Evolutionary conservation across 352 stramenopile genomes (phyloP).

Genomic region (Globisporangium canariense): DNA sequence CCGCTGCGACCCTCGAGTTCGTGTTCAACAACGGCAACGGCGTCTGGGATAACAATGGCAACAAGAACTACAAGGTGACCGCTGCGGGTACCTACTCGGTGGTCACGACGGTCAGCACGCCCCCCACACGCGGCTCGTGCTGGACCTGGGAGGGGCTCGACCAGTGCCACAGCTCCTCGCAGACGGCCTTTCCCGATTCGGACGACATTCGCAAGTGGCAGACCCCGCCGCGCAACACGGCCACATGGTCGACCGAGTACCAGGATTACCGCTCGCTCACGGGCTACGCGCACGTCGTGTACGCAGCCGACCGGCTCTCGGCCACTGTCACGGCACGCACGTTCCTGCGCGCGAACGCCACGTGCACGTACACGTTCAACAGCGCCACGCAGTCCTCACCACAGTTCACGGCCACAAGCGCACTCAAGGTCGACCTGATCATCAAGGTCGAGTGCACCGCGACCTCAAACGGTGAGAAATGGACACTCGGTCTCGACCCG

Average conservation of each 20-base stretch:
- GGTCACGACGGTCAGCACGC: conserved; percentile 25
- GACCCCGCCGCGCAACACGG: conserved; percentile 35
- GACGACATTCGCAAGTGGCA: conserved; percentile 43
- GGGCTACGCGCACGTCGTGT: conserved; percentile 47
- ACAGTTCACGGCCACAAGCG: conserved; percentile 21
- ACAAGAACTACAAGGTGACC: conserved; percentile 37
- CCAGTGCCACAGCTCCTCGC: conserved; percentile 18
- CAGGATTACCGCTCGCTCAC: conserved; percentile 43
- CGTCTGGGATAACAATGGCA: conserved; percentile 42
- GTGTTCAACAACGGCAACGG: conserved; percentile 40
- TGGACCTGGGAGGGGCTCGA: conserved; percentile 31
- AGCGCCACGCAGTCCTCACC: conserved; percentile 18
- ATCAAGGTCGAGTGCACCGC: conserved; percentile 32
- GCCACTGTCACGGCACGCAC: conserved; percentile 42
- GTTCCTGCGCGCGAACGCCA: conserved; percentile 22
- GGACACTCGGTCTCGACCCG: conserved; percentile 43
- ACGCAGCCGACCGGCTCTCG: conserved; percentile 26
- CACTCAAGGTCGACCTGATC: conserved; percentile 25
- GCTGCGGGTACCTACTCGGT: conserved; percentile 31
- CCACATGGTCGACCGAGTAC: conserved; percentile 27
- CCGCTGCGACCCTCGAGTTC: conserved; percentile 25
- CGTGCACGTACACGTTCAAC: conserved; percentile 41
- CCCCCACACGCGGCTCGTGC: conserved; percentile 19
- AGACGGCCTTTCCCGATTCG: conserved; percentile 16
- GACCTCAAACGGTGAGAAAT: conserved; percentile 15